Base-by-base conservation (phyloP, 495 filamentous ascomycete species). In the Podospora conica region DNA sequence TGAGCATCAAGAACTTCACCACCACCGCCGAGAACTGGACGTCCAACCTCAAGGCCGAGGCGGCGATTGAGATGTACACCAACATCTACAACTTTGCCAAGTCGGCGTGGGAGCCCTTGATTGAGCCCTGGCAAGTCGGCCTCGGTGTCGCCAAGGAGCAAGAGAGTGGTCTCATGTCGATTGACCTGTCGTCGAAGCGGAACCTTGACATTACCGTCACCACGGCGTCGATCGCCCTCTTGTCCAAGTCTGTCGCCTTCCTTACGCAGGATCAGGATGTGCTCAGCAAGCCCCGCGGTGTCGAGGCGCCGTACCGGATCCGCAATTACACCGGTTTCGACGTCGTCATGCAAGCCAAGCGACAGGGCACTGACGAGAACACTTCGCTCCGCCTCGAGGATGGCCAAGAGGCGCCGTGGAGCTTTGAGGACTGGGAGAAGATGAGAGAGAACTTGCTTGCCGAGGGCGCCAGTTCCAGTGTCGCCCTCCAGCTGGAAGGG, bases 11-110 rank as follows among this genome's bases (percentile, higher is more conserved):
- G 78, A 87, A 88, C 33, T 98, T 98, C 75, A 90, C 84, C 27
- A 85, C 92, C 11, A 86, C 88, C 63, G 88, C 95, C 15, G 85
- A 88, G 66, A 91, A 98, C 77, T 98, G 95, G 95, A 92, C 93
- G 5, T 88, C 88, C 20, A 89, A 88, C 11, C 82, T 98, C 78
- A 92, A 86, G 70, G 93, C 91, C 2, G 93, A 97, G 72, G 91
- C 91, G 0, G 91, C 81, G 33, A 88, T 98, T 62, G 92, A 98
- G 69, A 93, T 92, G 65, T 97, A 95, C 76, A 82, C 96, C 70
- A 98, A 98, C 74, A 88, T 98, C 60, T 98, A 96, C 82, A 98
- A 98, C 76, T 98, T 98, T 77, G 93, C 95, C 22, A 98, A 98
- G 75, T 98, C 96, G 1, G 91, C 92, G 9, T 98, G 95, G 95